These are phyloP conservation scores for Craspedostauros australis DNA, from an alignment of 108 stramenopile genomes.

Conservation along the genomic window DNA sequence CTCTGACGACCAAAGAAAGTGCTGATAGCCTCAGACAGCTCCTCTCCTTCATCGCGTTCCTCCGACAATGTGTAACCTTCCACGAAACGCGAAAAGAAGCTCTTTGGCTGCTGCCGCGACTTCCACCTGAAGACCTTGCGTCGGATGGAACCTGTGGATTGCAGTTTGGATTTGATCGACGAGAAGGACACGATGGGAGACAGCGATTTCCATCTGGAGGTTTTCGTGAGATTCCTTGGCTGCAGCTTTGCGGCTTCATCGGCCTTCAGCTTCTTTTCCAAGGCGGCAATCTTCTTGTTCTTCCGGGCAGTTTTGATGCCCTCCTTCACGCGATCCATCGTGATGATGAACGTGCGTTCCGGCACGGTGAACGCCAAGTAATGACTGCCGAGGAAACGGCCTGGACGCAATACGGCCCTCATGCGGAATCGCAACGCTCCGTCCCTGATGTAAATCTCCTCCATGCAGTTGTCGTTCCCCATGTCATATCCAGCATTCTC, in stretches of 20 bases:
- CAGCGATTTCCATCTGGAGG: neutral
- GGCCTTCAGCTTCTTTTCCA: constrained; percentile 24
- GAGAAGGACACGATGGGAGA: too few species aligned
- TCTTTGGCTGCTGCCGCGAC: constrained; percentile 44
- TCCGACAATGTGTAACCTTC: constrained; percentile 73
- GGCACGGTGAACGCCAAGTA: constrained; percentile 86
- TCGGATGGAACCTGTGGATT: too few species aligned
- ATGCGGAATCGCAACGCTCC: constrained; percentile 78
- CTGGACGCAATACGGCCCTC: constrained; percentile 69
- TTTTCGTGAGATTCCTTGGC: too few species aligned
- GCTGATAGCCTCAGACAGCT: constrained; percentile 61
- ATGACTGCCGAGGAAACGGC: constrained; percentile 80
- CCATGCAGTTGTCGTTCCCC: constrained; percentile 75
- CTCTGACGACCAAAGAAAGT: constrained; percentile 68
- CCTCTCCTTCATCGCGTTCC: constrained; percentile 42
- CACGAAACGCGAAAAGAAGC: constrained; percentile 77
- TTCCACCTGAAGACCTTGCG: too few species aligned
- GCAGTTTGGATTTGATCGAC: constrained; percentile 13
- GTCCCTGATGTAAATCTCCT: constrained; percentile 65
- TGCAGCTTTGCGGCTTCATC: neutral
- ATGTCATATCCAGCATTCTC: constrained; percentile 78
- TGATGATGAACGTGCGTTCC: constrained; percentile 76
- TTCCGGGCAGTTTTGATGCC: constrained; percentile 70
- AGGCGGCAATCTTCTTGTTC: constrained; percentile 59
- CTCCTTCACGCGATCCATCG: constrained; percentile 69